phyloP scores from a whole-genome alignment of 345 rosid genomes.

The Rhodomyrtus tomentosa region DNA sequence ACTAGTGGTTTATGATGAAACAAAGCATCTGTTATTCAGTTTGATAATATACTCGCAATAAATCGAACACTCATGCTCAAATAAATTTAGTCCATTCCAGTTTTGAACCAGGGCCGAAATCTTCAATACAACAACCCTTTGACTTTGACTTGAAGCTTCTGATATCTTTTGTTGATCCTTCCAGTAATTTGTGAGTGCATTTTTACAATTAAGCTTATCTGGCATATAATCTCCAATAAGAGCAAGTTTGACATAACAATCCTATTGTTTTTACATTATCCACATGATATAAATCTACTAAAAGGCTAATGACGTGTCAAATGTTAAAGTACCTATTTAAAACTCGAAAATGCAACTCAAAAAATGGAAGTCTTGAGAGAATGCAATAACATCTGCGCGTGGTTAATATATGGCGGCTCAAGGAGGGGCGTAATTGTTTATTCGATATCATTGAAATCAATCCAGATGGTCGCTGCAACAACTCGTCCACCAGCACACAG shows the following conservation, averaged over 20 bases:
- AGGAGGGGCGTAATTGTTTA: slow-evolving; percentile 49
- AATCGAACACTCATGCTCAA: background rate
- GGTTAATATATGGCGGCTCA: slow-evolving; percentile 64
- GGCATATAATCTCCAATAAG: background rate
- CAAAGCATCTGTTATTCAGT: background rate
- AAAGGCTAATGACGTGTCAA: background rate
- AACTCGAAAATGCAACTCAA: slow-evolving; percentile 85
- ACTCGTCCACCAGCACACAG: slow-evolving; percentile 79
- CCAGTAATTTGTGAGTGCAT: background rate
- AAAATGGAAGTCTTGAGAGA: slow-evolving; percentile 89
- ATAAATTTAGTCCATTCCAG: background rate
- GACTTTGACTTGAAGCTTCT: background rate
- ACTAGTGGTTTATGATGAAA: background rate
- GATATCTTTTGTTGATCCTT: background rate
- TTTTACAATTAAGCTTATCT: background rate
- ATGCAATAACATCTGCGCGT: slow-evolving; percentile 96
- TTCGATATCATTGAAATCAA: slow-evolving; percentile 76
- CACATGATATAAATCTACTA: background rate
- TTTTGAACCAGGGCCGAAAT: background rate
- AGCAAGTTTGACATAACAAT: background rate
- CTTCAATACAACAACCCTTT: background rate
- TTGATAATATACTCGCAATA: background rate
- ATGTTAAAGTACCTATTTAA: slow-evolving; percentile 48
- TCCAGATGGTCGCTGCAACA: slow-evolving; percentile 87
- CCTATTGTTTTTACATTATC: background rate